Conservation (phyloP, 1,139 yeast genomes). For the Tardiomyces depauwii region DNA sequence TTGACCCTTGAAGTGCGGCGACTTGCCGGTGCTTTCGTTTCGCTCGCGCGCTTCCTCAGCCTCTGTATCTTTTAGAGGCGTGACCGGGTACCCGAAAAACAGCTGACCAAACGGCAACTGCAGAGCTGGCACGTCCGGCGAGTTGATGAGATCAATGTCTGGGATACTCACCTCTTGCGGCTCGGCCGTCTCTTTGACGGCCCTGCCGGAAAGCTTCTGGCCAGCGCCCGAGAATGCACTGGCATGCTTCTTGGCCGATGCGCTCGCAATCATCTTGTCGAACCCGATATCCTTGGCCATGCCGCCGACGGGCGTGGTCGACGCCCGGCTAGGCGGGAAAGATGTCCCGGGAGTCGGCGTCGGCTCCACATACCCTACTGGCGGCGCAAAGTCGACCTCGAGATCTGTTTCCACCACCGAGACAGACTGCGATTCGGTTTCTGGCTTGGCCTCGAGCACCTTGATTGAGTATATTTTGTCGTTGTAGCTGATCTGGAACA, state of each 20-base stretch:
- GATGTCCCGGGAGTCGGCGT: slow-evolving; percentile 19
- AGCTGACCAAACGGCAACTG: slow-evolving; percentile 73
- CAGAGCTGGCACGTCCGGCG: slow-evolving; percentile 60
- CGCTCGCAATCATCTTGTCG: slow-evolving; percentile 42
- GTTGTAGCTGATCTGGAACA: slow-evolving; percentile 79
- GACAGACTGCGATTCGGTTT: slow-evolving; percentile 47
- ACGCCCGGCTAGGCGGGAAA: slow-evolving; percentile 8
- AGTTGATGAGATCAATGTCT: slow-evolving; percentile 16
- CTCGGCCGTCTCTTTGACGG: slow-evolving; percentile 17
- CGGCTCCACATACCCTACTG: slow-evolving; percentile 95
- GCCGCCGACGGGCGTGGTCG: slow-evolving; percentile 28
- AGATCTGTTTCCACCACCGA: slow-evolving; percentile 97
- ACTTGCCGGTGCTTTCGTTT: slow-evolving; percentile 15
- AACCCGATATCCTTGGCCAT: slow-evolving; percentile 75
- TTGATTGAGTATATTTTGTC: slow-evolving; percentile 68
- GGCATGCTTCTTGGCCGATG: slow-evolving; percentile 13
- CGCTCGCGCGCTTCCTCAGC: slow-evolving; percentile 29
- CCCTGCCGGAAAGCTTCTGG: slow-evolving; percentile 59
- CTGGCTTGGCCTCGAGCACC: slow-evolving; percentile 84
- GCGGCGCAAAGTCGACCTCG: slow-evolving; percentile 97
- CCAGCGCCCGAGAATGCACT: slow-evolving; percentile 50
- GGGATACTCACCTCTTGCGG: slow-evolving; percentile 6
- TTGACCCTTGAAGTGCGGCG: slow-evolving; percentile 27
- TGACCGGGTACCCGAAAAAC: slow-evolving; percentile 87
- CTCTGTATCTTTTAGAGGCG: slow-evolving; percentile 49